Base-by-base conservation (phyloP, 1,284 basidiomycete species). In the Malassezia restricta region DNA sequence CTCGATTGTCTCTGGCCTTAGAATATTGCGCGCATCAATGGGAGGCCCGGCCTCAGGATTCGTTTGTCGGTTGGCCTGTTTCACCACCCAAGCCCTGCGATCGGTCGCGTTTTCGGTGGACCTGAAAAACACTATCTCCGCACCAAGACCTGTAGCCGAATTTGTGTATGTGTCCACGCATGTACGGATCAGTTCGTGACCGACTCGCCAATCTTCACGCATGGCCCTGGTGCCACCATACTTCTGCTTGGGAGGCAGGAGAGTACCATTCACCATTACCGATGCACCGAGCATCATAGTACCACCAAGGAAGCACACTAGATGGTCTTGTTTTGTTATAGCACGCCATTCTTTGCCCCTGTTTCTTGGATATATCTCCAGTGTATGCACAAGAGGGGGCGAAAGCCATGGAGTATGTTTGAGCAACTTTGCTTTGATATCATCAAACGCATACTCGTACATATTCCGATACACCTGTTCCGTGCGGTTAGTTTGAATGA, bases 241-340 rank as follows among this genome's bases (percentile, higher is more conserved):
- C 27, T 20, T 14, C 6, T 7, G 14, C 9, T 20, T 37, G n/a
- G 64, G 64, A 3, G 64, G 59, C 8, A 14, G 17, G 8, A 54
- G 43, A 9, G 40, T 7, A 24, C 42, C 61, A 47, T 41, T 40
- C 15, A 1, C n/a, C 29, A 15, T 51, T 47, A 55, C 63, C 30
- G 57, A 54, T 11, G 89, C 85, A 17, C 91, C 89, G 6, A 95
- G 80, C 79, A 95, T 83, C 62, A 95, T 80, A 2, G 86, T 85
- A 5, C 89, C 90, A 32, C 85, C 89, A 41, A 95, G 76, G 81
- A 95, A 96, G 75, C 91, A 95, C 1, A 88, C 90, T 17, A 96
- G 80, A 73, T 95, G 91, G 72, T 96, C 91, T 76, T 96, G 91
- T 74, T 94, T 92, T 12, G 85, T 84, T 1, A 79, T 77, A 12